Evolutionary conservation across 2,329 filamentous ascomycete species (phyloP).

Genomic region (Epicoccum nigrum): DNA sequence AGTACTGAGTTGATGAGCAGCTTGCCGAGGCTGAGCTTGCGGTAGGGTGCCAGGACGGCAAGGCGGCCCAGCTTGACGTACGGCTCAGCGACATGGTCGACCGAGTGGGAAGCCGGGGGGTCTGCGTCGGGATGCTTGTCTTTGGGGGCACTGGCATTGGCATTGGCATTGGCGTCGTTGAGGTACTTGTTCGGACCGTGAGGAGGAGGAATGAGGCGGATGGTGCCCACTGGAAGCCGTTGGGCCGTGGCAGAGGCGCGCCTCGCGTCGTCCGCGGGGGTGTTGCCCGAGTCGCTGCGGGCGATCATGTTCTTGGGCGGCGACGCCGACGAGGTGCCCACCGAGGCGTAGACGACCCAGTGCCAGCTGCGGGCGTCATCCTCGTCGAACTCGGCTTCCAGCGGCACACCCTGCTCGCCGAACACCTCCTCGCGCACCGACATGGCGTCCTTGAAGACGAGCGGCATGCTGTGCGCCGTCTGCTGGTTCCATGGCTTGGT

Average conservation of each 20-base stretch:
- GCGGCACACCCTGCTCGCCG: conserved; percentile 61
- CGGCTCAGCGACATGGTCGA: conserved; percentile 69
- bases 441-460: conserved; percentile 61
- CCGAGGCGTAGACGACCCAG: conserved; percentile 81
- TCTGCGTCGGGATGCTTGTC: conserved; percentile 40
- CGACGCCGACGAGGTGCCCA: conserved; percentile 52
- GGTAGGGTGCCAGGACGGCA: conserved; percentile 70
- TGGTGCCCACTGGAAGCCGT: conserved; percentile 70
- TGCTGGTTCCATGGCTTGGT: conserved; percentile 43
- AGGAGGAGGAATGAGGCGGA: conserved; percentile 82
- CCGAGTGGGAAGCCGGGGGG: conserved; percentile 24
- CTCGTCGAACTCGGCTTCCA: conserved; percentile 76
- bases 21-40: conserved; percentile 68
- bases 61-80: conserved; percentile 85
- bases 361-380: conserved; percentile 83
- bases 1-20: conserved; percentile 71
- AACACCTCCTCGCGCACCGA: conserved; percentile 63
- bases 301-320: conserved; percentile 49
- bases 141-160: no score
- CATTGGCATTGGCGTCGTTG: conserved; percentile 30
- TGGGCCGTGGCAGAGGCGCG: conserved; percentile 48
- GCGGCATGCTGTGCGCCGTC: conserved; percentile 44
- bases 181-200: conserved; percentile 68
- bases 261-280: conserved; percentile 45
- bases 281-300: conserved; percentile 52